Evolutionary conservation across 2,329 filamentous ascomycete species (phyloP).

Genomic region (Neopestalotiopsis sp.): DNA sequence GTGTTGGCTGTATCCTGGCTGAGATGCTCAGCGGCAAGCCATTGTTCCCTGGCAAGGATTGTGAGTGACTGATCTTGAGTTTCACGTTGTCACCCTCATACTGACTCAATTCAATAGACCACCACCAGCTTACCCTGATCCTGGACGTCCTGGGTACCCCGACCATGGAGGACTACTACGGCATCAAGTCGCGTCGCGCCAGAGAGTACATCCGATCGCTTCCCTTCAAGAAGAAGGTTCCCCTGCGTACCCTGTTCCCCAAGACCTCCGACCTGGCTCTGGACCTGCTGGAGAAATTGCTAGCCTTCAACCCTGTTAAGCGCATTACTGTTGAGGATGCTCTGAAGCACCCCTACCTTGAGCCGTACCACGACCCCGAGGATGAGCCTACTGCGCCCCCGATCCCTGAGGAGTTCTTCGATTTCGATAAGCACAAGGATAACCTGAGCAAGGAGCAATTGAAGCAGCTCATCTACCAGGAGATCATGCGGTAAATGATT

Average conservation of each 20-base stretch:
- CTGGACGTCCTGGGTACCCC: slow-evolving; percentile 96
- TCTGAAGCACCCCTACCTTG: slow-evolving; percentile 95
- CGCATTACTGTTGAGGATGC: slow-evolving; percentile 98
- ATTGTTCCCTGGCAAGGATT: slow-evolving; percentile 97
- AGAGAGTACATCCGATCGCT: slow-evolving; percentile 97
- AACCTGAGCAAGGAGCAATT: slow-evolving; percentile 97
- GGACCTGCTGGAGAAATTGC: slow-evolving; percentile 90
- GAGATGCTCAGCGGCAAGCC: slow-evolving; percentile 99
- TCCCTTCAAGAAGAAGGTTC: slow-evolving; percentile 99
- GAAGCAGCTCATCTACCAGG: slow-evolving; percentile 96
- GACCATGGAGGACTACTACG: slow-evolving; percentile 99
- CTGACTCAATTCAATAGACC: slow-evolving; percentile 61
- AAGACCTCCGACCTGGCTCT: slow-evolving; percentile 98
- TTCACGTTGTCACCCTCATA: not conserved
- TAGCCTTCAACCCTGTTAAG: slow-evolving; percentile 98
- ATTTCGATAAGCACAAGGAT: slow-evolving; percentile 99
- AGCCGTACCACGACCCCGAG: slow-evolving; percentile 98
- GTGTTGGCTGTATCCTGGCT: slow-evolving; percentile 94
- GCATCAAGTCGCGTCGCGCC: slow-evolving; percentile 97
- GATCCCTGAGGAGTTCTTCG: slow-evolving; percentile 98
- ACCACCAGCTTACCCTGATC: slow-evolving; percentile 97
- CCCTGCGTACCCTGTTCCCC: slow-evolving; percentile 95
- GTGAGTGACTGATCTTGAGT: slow-evolving; percentile 56
- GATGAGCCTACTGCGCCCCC: slow-evolving; percentile 96
- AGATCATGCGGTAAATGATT: slow-evolving; percentile 76